Base-by-base conservation (phyloP, 306 rosid genomes). In the Acacia confusa region DNA sequence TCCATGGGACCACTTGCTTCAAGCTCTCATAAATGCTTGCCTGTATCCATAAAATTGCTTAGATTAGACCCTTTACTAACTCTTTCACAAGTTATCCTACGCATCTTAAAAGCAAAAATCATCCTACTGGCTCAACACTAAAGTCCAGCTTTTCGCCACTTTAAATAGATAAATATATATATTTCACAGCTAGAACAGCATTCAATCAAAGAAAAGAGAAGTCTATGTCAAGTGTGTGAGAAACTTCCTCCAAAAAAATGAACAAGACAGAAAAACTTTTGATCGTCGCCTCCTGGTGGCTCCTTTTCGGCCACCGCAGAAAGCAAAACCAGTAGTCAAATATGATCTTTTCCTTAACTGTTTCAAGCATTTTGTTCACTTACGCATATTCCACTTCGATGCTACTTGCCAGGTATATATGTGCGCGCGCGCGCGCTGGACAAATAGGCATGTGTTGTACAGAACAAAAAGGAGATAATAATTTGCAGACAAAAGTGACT, bases 1-100 rank as follows among this genome's bases (percentile, higher is more conserved):
- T 90, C 97, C 99, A 89, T 52, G 93, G 92, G 84, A 93, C 92
- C 91, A 81, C 88, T 73, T 90, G 99, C 92, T 95, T 95, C 34
- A 95, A 80, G 82, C 93, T 84, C 50, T 91, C 91, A 86, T 79
- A 95, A 77, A 95, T 83, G 85, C 78, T 88, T 75, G 83, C 90
- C 99, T 95, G 94, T 83, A 82, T 13, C 79, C 66, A 53, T 53
- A 61, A 63, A 84, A 81, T 7, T 74, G 14, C 70, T 38, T 41
- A 30, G 74, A 70, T 69, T 67, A 77, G 70, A 84, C 65, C 58
- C 69, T 4, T n/a, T 10, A 40, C 60, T 30, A 82, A 47, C 52
- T 45, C 78, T 34, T 6, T 4, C 57, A 50, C 22, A 3, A 2
- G 52, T 36, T 28, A 20, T 57, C n/a, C 19, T 27, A 79, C 74